Base-by-base conservation (phyloP, 306 rosid species). In the Herpetospermum pedunculosum region DNA sequence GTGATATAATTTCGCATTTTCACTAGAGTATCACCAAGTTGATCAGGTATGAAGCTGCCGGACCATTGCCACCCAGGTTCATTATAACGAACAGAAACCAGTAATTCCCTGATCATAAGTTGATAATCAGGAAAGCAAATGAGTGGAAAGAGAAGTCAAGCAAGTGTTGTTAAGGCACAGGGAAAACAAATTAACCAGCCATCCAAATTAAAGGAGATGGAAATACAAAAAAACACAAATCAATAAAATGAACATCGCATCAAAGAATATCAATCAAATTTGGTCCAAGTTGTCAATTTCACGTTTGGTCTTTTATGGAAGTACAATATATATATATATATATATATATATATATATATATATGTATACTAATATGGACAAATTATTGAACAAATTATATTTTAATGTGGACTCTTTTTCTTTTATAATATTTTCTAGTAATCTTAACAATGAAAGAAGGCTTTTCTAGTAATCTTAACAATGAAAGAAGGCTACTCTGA, bases 31-130 rank as follows among this genome's bases (percentile, higher is more conserved):
- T 94, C 98, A 60, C 98, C 97, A 10, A 91, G 85, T 74, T 86
- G 89, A 84, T 91, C 97, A 0, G 96, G 97, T 74, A 88, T 76
- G 84, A 94, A 94, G 89, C 96, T 78, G 70, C 98, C 98, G 10
- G 98, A 94, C 98, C 98, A 94, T 84, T 91, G 96, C 98, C 97
- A 94, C 76, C 98, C 98, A 70, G 98, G 86, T 80, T 89, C 97
- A 68, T 85, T 74, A 71, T 89, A 94, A 67, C 89, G 84, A 78
- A 91, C 77, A 30, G 96, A 91, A 85, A 94, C 86, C 50, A 91
- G 87, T 78, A 94, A 86, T 76, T 94, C 98, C 95, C 98, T 94
- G 87, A 69, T 48, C 25, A 65, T 75, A 82, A 50, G 74, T 75
- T 25, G 70, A 52, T 72, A 83, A 76, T 44, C 41, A 69, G 43